These are phyloP conservation scores for Yamadazyma triangularis DNA, from an alignment of 1,139 yeast species.

Conservation along the genomic window DNA sequence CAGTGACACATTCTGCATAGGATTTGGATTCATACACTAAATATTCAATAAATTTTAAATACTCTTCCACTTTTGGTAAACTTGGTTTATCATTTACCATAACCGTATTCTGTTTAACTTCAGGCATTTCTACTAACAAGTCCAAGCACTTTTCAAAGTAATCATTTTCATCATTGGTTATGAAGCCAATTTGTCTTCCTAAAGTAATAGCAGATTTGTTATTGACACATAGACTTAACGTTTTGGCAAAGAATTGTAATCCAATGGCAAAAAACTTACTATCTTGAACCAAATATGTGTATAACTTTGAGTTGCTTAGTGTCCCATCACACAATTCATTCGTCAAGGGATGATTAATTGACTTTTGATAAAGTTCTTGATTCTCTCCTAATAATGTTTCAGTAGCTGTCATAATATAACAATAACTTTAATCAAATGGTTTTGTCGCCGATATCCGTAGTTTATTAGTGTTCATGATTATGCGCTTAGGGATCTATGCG, in stretches of 20 bases:
- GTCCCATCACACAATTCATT: constrained; percentile 45
- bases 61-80: constrained; percentile 32
- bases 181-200: constrained; percentile 49
- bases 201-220: constrained; percentile 30
- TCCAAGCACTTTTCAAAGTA: constrained; percentile 37
- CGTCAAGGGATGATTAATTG: constrained; percentile 42
- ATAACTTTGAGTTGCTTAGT: constrained; percentile 35
- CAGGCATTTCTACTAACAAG: constrained; percentile 18
- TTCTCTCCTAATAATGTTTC: constrained; percentile 20
- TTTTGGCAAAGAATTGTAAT: constrained; percentile 39
- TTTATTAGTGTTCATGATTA: no score
- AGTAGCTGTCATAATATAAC: constrained; percentile 6
- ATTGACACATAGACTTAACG: constrained; percentile 41
- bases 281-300: constrained; percentile 47
- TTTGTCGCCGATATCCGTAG: no score
- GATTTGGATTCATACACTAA: constrained; percentile 23
- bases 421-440: no score
- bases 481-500: no score
- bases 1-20: constrained; percentile 43
- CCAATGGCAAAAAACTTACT: constrained; percentile 43
- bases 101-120: constrained; percentile 14
- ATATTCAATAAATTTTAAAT: constrained; percentile 30
- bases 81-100: constrained; percentile 15
- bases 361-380: constrained; percentile 14
- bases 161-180: constrained; percentile 45